These are phyloP conservation scores for Pythium biforme DNA, from an alignment of 352 stramenopile species.

Conservation along the genomic window DNA sequence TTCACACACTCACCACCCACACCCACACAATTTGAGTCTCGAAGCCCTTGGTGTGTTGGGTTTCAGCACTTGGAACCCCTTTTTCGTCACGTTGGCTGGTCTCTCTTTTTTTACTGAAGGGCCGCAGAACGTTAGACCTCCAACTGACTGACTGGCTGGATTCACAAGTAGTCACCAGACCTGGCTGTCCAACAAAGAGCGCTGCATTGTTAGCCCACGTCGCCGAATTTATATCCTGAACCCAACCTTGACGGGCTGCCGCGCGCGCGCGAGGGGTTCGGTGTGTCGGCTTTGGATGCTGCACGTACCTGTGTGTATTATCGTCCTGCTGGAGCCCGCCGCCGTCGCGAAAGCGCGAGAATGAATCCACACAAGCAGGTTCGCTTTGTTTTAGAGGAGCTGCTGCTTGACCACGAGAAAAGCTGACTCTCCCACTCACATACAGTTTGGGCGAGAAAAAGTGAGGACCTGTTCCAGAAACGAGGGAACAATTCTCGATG, in stretches of 20 bases:
- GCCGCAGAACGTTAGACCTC: not conserved
- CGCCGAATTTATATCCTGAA: not conserved
- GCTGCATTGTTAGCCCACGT: not conserved
- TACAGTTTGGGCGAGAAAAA: not conserved
- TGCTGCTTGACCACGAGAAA: not conserved
- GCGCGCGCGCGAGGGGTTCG: constrained; percentile 1
- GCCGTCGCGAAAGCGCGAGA: constrained; percentile 11
- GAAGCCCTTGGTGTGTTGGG: not conserved
- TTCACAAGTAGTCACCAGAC: not conserved
- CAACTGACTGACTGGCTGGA: constrained; percentile 13
- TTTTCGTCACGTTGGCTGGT: constrained; percentile 10
- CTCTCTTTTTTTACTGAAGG: constrained; percentile 4
- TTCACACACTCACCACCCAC: not conserved
- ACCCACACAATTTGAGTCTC: not conserved
- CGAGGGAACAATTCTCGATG: not conserved
- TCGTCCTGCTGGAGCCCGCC: not conserved
- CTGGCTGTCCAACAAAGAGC: constrained; percentile 5
- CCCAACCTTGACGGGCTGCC: not conserved
- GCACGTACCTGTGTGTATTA: not conserved
- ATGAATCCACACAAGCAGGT: not conserved
- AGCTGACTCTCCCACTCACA: constrained; percentile 10
- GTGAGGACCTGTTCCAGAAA: constrained; percentile 2
- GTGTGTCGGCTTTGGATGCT: not conserved
- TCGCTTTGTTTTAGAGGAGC: not conserved
- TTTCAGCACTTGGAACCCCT: constrained; percentile 4